Base-by-base conservation (phyloP, 225 moss, liverwort and hornwort species). In the Sphagnum contortum region DNA sequence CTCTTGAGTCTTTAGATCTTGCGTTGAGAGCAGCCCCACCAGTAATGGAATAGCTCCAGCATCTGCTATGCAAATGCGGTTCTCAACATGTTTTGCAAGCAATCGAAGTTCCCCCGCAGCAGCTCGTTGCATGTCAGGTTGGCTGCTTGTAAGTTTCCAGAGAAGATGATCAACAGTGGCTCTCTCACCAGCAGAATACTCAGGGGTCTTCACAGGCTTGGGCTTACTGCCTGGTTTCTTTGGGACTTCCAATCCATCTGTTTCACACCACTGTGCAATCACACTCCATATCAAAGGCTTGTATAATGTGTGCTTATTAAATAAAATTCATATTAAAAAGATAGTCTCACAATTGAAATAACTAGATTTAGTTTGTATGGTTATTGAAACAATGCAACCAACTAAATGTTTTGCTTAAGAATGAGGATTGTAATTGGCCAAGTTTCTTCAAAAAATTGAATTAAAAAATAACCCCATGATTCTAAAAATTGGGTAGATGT, bases 11-110 rank as follows among this genome's bases (percentile, higher is more conserved):
- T 78, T 85, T 9, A 76, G 70, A 62, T 85, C 88, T 44, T 50
- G 13, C 9, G 75, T 77, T 29, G 75, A 79, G 47, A 88, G 74
- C 6, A 84, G 73, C 14, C 65, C 80, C 52, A 85, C 82, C 69
- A 88, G 66, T 45, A 85, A 70, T 13, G 88, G 85, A 71, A 88
- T 85, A 5, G 88, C 88, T 8, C 88, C 85, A 50, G 82, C 79
- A 57, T 88, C 76, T 2, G 84, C 85, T 64, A 88, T 88, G 75
- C 82, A 88, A 10, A 85, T 72, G 65, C 88, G 77, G 61, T 88
- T 85, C 66, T 88, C 88, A 2, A 85, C 57, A 63, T 85, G 72
- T 68, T 88, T 88, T 14, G 85, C 88, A 48, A 84, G 70, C 52
- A 75, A 64, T 52, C 88, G 80, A 54, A 85, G 70, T 74, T 88